Base-by-base conservation (phyloP, 352 stramenopile genomes). In the Globisporangium mamillatum region DNA sequence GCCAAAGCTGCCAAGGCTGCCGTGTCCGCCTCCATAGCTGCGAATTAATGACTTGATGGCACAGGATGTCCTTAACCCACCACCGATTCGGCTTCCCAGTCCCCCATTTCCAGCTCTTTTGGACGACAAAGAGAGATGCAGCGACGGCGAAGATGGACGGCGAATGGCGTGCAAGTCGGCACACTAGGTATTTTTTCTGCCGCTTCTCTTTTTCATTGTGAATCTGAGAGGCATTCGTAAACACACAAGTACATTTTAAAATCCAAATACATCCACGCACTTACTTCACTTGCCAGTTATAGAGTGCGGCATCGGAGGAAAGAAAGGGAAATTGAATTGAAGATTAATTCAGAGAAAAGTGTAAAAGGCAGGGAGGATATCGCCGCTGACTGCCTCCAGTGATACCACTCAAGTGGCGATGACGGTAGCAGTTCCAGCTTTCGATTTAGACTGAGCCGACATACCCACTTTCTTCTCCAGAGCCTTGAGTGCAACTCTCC, bases 21-120 rank as follows among this genome's bases (percentile, higher is more conserved):
- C 1, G 80, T 84, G 64, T 74, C 77, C 6, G 77, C 77, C 12
- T 84, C 77, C 7, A 73, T 84, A 20, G 74, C 74, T 6, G 76
- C 74, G 18, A 78, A 72, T 27, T 83, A 78, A 57, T 1, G 34
- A 18, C 5, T 64, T 4, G 1, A 14, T 41, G 22, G 25, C 14
- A 7, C 25, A 38, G 16, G 6, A 60, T 27, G 38, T 46, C 38
- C 38, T 7, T 46, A 24, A 24, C 16, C 54, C 3, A 59, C 25
- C 14, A 36, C 22, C 53, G 24, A 14, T 25, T 34, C 24, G 53
- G 18, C 53, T 34, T 58, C 18, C 25, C 25, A 22, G 53, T n/a
- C 53, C 16, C 53, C 16, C 14, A 16, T 18, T 60, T 64, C 38
- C 38, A 55, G 22, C 38, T 64, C 46, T 64, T 64, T 64, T 64